Evolutionary conservation across 768 basidiomycete genomes (phyloP), one percentile per base, ranked within the genome.

Genomic region (Amyloporia xantha): DNA sequence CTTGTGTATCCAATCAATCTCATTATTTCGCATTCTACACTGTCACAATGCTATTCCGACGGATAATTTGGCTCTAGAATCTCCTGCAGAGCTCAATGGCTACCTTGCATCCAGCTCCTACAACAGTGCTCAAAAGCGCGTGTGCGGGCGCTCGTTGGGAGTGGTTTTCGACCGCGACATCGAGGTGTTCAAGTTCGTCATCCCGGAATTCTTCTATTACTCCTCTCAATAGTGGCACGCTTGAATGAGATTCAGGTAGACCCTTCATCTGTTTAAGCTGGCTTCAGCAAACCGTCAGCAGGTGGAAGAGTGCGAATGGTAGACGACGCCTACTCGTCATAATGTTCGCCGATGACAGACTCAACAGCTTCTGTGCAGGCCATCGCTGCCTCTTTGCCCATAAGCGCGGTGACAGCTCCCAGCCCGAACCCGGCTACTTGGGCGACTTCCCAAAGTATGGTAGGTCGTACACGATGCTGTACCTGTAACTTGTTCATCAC

Each of bases 291-390:
- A 17, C 10, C 5, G 40, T 56, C 28, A 50, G 45, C 48, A n/a
- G 4, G 11, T 19, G 1, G 20, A 5, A 7, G 15, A 28, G 10
- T 19, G 2, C 13, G 10, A 24, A 23, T 17, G 7, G 48, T 20
- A 26, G 12, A 28, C 15, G 23, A n/a, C 11, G 76, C 90, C 62
- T 63, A 95, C 94, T 96, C 92, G 64, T 97, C 91, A 59, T 98
- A 98, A 67, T 98, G 94, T 66, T 98, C 94, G 35, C 94, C 94
- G 45, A 98, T 98, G 48, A 91, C 91, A 0, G 94, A 96, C 66
- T 98, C 94, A 17, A 98, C 93, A 0, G 94, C 94, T 65, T 98
- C 94, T 0, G 94, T 98, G 60, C 94, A 97, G 5, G 94, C 94
- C 94, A 98, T 98, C 0, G 94, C 92, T 11, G 93, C 91, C 57